Evolutionary conservation across 2,329 filamentous ascomycete species (phyloP).

Genomic region (Mariannaea elegans): DNA sequence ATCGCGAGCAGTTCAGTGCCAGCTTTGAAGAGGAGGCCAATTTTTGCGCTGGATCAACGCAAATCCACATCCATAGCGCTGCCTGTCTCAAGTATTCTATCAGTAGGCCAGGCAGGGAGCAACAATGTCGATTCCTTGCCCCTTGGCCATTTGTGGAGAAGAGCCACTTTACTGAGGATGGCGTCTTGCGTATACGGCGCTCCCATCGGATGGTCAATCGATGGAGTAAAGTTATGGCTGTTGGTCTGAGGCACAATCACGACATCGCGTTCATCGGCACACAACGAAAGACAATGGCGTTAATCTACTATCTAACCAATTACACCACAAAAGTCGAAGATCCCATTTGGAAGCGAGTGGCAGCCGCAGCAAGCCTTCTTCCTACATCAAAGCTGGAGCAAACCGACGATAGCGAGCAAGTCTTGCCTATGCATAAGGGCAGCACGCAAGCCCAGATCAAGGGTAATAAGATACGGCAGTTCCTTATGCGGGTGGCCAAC

Average conservation of each 20-base stretch:
- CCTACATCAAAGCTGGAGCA: too few relatives aligned
- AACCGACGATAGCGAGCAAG: too few relatives aligned
- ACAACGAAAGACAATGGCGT: neutral
- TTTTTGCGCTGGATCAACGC: neutral
- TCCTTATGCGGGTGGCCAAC: neutral
- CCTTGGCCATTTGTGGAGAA: slow-evolving; percentile 5
- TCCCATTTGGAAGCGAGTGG: neutral
- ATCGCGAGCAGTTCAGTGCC: neutral
- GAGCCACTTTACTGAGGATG: neutral
- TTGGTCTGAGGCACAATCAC: neutral
- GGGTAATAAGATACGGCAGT: neutral
- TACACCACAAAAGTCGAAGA: neutral
- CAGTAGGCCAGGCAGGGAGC: neutral
- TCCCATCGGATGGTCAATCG: neutral
- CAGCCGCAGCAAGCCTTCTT: too few relatives aligned
- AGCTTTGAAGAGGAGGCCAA: neutral
- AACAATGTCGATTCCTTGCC: slow-evolving; percentile 17
- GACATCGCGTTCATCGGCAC: neutral
- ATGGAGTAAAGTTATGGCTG: neutral
- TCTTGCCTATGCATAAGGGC: too few relatives aligned
- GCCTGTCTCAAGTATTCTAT: slow-evolving; percentile 9
- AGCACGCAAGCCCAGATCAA: too few relatives aligned
- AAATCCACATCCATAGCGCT: slow-evolving; percentile 13
- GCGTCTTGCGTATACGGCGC: neutral
- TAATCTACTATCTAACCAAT: neutral